Conservation (phyloP, 345 rosid species). For the Mercurialis annua region DNA sequence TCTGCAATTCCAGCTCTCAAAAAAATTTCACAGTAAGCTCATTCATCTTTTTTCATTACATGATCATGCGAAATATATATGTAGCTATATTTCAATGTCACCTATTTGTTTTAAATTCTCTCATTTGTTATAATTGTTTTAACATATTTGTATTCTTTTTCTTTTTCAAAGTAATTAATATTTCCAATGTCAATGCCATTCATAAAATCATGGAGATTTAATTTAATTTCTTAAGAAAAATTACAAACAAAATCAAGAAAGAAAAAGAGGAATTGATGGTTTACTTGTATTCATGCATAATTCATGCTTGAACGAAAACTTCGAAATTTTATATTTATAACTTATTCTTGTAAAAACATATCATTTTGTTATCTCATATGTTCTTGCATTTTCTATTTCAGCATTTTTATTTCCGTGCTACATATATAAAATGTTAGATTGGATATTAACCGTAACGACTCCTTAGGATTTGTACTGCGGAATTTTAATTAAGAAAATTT, state of each 20-base stretch:
- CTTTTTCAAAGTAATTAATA: neutral
- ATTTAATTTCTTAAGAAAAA: neutral
- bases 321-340: no score
- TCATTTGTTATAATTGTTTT: neutral
- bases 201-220: neutral
- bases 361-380: neutral
- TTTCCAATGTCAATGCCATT: neutral
- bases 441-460: no score
- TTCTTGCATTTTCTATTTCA: neutral
- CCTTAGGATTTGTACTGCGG: neutral
- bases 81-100: neutral
- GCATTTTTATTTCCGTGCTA: neutral
- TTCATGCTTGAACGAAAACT: no score
- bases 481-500: neutral
- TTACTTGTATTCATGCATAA: neutral
- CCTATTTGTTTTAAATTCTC: neutral
- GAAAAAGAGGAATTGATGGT: neutral
- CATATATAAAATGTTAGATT: no score
- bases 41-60: neutral
- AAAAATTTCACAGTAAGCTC: neutral
- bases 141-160: neutral
- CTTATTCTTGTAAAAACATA: no score
- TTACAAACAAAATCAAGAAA: neutral
- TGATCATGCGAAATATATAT: no score
- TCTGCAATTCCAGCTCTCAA: constrained; percentile 4